Conservation (phyloP, 2,329 filamentous ascomycete genomes). For the Xylariaceae sp. region DNA sequence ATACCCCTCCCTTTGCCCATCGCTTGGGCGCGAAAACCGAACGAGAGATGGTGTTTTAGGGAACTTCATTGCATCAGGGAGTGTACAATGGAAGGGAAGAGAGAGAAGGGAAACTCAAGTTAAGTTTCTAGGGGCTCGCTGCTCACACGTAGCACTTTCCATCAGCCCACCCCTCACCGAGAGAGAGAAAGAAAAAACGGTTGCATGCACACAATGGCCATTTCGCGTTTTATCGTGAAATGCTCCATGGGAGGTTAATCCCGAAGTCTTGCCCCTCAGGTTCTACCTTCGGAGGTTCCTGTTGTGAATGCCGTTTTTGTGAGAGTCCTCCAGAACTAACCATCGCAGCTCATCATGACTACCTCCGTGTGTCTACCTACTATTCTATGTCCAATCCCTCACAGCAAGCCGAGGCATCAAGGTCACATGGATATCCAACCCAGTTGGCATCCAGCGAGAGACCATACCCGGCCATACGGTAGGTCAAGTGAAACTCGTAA, state of each 20-base stretch:
- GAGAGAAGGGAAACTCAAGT: constrained; percentile 24
- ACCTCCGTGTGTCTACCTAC: neutral
- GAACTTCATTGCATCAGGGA: constrained; percentile 18
- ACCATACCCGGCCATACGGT: neutral
- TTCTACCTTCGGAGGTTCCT: constrained; percentile 1
- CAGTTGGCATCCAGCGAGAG: neutral
- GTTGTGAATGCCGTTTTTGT: neutral
- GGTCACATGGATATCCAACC: neutral
- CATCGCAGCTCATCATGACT: neutral
- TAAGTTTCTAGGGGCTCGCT: constrained; percentile 24
- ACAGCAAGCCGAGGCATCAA: neutral
- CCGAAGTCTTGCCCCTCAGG: constrained; percentile 49
- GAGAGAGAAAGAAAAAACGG: constrained; percentile 34
- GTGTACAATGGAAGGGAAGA: constrained; percentile 4
- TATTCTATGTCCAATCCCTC: neutral
- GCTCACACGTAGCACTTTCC: constrained; percentile 5
- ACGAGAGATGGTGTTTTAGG: constrained; percentile 8
- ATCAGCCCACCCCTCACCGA: constrained; percentile 12
- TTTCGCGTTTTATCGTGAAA: constrained; percentile 63
- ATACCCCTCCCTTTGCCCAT: constrained; percentile 7
- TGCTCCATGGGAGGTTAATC: constrained; percentile 71
- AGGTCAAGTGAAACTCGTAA: neutral
- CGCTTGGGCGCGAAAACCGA: constrained; percentile 17
- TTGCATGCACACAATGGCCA: constrained; percentile 62
- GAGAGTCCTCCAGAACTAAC: too few species aligned